phyloP scores from a whole-genome alignment of 129 eudicot genomes.

The Flaveria sonorensis region DNA sequence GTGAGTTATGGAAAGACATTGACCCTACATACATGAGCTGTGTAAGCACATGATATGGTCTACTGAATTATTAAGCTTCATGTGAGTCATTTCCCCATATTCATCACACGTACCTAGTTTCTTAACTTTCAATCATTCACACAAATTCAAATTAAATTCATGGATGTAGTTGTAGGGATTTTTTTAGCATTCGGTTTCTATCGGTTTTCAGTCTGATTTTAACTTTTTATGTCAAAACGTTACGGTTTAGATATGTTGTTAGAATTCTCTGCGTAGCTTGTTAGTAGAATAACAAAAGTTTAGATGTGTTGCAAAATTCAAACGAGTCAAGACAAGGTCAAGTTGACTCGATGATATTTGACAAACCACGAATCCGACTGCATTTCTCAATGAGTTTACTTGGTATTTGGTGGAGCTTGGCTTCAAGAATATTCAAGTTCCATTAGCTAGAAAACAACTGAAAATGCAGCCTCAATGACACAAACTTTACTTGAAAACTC shows the following conservation, averaged over 20 bases:
- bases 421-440: not conserved
- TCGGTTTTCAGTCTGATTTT: no score
- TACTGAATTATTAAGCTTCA: constrained; percentile 40
- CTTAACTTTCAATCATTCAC: constrained; percentile 12
- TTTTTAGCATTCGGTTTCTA: no score
- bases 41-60: constrained; percentile 39
- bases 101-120: constrained; percentile 14
- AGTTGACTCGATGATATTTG: not conserved
- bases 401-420: not conserved
- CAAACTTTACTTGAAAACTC: not conserved
- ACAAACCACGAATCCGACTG: not conserved
- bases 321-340: not conserved
- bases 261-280: not conserved
- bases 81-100: constrained; percentile 34
- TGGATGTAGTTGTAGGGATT: not conserved
- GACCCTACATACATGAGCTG: constrained; percentile 45
- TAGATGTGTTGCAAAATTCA: not conserved
- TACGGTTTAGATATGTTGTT: not conserved
- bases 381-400: not conserved
- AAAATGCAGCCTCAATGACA: not conserved
- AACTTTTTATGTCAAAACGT: no score
- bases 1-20: constrained; percentile 32
- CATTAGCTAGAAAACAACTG: not conserved
- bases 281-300: not conserved
- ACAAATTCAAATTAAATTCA: not conserved